Base-by-base conservation (phyloP, 2,329 filamentous ascomycete genomes). In the Aureobasidium subglaciale region DNA sequence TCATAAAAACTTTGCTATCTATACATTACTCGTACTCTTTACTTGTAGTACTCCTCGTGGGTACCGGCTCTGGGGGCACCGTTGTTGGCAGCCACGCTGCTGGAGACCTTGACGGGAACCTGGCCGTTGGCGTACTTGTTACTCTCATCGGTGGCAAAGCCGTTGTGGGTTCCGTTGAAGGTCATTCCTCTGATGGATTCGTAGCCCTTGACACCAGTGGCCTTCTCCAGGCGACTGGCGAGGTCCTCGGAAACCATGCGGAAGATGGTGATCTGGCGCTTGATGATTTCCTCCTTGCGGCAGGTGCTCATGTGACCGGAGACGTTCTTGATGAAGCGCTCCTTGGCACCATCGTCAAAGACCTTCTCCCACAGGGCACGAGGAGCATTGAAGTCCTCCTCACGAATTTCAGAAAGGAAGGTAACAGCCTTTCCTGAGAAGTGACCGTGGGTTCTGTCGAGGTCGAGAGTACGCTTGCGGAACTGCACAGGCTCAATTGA, bases 231-330 rank as follows among this genome's bases (percentile, higher is more conserved):
- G 0, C 81, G 71, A 9, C 70, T 65, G 0, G 81, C 82, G 25
- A 85, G 70, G 48, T 85, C 81, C 0, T 78, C 72, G 6, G 76
- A 78, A 0, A 85, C 82, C 64, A 85, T 81, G 1, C 82, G 73
- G 74, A 85, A 85, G 64, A 85, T 85, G 52, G 75, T 78, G 58
- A 85, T 84, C 68, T 85, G 80, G 15, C 82, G 72, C 74, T 82
- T 84, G 67, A 85, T 72, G 3, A 83, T 78, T 66, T 85, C 82
- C 60, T 82, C 70, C 40, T 82, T 72, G 46, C 70, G 72, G 65
- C 81, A 85, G 2, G 75, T 74, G 25, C 68, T 71, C 80, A 85
- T 85, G 68, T 85, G 83, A 2, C 80, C 80, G 0, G 79, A 75
- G 4, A 84, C 76, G 56, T 84, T 85, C 35, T 71, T 73, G 66